Conservation (phyloP, 2,329 filamentous ascomycete species). For the Geosmithia morbida region DNA sequence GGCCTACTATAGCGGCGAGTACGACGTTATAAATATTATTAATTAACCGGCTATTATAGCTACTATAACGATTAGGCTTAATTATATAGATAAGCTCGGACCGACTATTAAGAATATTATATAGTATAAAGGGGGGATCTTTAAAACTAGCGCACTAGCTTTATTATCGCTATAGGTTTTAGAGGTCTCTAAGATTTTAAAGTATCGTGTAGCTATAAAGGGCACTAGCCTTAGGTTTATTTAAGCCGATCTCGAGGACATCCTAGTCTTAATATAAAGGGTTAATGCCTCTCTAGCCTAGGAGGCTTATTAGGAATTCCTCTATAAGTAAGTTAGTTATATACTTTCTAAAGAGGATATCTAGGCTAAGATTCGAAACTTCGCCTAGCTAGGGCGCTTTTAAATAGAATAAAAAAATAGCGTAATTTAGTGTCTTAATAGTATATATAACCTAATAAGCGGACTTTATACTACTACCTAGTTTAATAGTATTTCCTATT, state of each 20-base stretch:
- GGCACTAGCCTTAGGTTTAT: neutral
- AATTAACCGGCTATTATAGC: slow-evolving; percentile 23
- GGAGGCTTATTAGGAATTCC: neutral
- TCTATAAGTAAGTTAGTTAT: neutral
- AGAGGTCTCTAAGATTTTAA: neutral
- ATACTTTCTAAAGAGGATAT: neutral
- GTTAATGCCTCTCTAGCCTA: neutral
- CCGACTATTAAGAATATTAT: slow-evolving; percentile 29
- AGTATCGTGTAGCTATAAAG: neutral
- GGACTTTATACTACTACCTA: neutral
- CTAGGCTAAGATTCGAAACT: neutral
- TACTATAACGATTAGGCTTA: slow-evolving; percentile 30
- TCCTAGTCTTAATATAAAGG: neutral
- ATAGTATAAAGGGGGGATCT: slow-evolving; percentile 36
- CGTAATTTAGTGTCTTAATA: neutral
- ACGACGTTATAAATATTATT: slow-evolving; percentile 34
- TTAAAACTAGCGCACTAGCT: slow-evolving; percentile 23
- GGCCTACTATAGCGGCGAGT: slow-evolving; percentile 27
- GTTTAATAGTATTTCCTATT: neutral
- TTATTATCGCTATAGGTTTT: slow-evolving; percentile 18
- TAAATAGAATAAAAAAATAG: neutral
- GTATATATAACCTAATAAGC: neutral
- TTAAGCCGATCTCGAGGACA: neutral
- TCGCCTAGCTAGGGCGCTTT: neutral
- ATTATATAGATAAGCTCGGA: slow-evolving; percentile 28